Percentiles rank a stretch among this genome's conserved stretches.
These are phyloP conservation scores for Wickerhamomyces hampshirensis DNA, from an alignment of 805 yeast genomes.

Conservation along the genomic window DNA sequence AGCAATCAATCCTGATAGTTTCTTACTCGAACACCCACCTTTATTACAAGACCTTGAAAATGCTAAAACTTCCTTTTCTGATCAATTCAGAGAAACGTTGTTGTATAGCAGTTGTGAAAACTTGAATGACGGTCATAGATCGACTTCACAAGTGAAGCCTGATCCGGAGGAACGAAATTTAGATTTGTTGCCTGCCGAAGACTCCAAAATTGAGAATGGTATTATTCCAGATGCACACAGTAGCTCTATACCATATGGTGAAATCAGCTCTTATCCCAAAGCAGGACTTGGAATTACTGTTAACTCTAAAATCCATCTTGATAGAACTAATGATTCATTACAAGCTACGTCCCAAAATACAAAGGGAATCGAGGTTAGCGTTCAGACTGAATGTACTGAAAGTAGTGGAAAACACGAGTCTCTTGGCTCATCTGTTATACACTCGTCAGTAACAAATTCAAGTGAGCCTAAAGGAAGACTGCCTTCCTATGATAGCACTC, in stretches of 20 bases:
- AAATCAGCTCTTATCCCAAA: no score
- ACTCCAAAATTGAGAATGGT: neutral
- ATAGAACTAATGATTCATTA: no score
- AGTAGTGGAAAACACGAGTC: conserved; percentile 8
- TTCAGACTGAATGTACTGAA: conserved; percentile 10
- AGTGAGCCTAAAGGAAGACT: conserved; percentile 6
- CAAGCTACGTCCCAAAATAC: neutral
- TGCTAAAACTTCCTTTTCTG: conserved; percentile 12
- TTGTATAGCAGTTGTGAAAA: conserved; percentile 15
- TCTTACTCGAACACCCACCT: conserved; percentile 6
- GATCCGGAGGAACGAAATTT: neutral
- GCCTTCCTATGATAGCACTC: conserved; percentile 20
- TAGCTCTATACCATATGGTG: no score
- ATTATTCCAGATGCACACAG: neutral
- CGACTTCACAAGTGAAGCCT: neutral
- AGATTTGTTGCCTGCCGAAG: neutral
- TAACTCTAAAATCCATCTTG: no score
- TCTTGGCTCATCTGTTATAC: conserved; percentile 4
- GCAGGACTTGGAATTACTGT: no score
- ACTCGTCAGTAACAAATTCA: neutral
- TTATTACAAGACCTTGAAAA: conserved; percentile 5
- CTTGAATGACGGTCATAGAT: conserved; percentile 13
- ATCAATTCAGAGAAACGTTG: conserved; percentile 16
- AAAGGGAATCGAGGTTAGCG: conserved; percentile 6
- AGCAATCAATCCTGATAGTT: conserved; percentile 3